These are phyloP conservation scores for Penicillium nucicola DNA, from an alignment of 495 filamentous ascomycete genomes.

Conservation along the genomic window DNA sequence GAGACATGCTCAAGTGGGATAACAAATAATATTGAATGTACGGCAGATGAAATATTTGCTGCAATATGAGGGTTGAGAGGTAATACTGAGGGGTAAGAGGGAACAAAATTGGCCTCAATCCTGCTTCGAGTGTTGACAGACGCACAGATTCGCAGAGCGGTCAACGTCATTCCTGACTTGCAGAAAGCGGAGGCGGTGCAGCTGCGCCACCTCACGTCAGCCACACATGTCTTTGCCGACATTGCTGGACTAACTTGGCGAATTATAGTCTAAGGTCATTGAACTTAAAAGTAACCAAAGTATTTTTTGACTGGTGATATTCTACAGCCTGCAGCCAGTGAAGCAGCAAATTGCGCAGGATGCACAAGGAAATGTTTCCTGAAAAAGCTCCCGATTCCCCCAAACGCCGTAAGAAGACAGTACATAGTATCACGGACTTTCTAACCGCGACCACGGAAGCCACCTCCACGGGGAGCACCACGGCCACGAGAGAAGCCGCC, in stretches of 20 bases:
- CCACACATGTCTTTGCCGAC: conserved; percentile 14
- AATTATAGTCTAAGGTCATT: not conserved
- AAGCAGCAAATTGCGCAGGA: conserved; percentile 36
- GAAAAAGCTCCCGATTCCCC: conserved; percentile 48
- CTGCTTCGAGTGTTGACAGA: conserved; percentile 36
- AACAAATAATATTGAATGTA: conserved; percentile 2
- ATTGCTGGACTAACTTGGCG: not conserved
- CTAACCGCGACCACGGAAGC: conserved; percentile 38
- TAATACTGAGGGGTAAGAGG: conserved; percentile 16
- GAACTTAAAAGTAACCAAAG: conserved; percentile 4
- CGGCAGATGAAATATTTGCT: not conserved
- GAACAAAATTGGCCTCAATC: conserved; percentile 24
- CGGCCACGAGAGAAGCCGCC: conserved; percentile 20
- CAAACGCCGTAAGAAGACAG: conserved; percentile 51
- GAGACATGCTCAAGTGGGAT: conserved; percentile 42
- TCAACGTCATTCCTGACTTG: conserved; percentile 38
- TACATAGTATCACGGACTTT: conserved; percentile 29
- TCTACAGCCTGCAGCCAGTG: conserved; percentile 34
- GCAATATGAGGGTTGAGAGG: conserved; percentile 1
- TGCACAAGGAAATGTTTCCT: conserved; percentile 45
- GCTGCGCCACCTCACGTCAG: conserved; percentile 30
- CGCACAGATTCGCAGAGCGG: conserved; percentile 32
- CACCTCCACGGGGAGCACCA: conserved; percentile 28
- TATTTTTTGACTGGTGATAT: conserved; percentile 34
- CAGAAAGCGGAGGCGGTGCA: conserved; percentile 22